phyloP scores from a whole-genome alignment of 192 early-diverging fungal species.

The Coemansia sp. region DNA sequence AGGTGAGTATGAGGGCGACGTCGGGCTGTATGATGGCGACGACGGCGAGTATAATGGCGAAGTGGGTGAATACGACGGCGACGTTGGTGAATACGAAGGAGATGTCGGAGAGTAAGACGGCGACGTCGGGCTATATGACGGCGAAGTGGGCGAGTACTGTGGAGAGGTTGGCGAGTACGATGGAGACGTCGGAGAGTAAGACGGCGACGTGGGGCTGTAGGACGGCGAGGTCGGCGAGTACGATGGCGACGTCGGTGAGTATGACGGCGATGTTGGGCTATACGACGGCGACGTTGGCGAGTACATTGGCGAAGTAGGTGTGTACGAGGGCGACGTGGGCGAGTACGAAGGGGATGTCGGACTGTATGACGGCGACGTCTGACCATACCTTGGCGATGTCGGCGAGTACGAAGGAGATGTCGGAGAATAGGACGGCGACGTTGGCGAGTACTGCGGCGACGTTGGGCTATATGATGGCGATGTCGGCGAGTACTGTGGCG shows the following conservation, averaged over 20 bases:
- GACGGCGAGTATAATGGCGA: conserved; percentile 73
- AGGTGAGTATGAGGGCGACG: conserved; percentile 63
- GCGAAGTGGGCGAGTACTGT: conserved; percentile 69
- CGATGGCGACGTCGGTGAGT: conserved; percentile 63
- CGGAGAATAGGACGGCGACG: conserved; percentile 68
- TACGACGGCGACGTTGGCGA: conserved; percentile 69
- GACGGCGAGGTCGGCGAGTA: conserved; percentile 63
- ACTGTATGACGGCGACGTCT: conserved; percentile 61
- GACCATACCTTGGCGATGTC: conserved; percentile 65
- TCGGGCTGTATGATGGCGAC: conserved; percentile 66
- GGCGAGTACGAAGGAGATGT: conserved; percentile 62
- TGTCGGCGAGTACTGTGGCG: conserved; percentile 65
- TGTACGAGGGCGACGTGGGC: conserved; percentile 68
- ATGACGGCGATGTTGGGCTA: conserved; percentile 62
- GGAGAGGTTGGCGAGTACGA: conserved; percentile 76
- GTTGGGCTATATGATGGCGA: conserved; percentile 65
- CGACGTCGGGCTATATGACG: conserved; percentile 68
- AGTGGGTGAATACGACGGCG: conserved; percentile 66
- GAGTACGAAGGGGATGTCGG: conserved; percentile 57
- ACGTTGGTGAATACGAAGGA: conserved; percentile 63
- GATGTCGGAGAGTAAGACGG: conserved; percentile 64
- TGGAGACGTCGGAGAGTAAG: conserved; percentile 57
- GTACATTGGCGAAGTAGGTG: conserved; percentile 72
- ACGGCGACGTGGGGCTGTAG: conserved; percentile 60
- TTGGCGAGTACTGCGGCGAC: conserved; percentile 67